Base-by-base conservation (phyloP, 768 basidiomycete genomes). In the Hemileccinum impolitum region DNA sequence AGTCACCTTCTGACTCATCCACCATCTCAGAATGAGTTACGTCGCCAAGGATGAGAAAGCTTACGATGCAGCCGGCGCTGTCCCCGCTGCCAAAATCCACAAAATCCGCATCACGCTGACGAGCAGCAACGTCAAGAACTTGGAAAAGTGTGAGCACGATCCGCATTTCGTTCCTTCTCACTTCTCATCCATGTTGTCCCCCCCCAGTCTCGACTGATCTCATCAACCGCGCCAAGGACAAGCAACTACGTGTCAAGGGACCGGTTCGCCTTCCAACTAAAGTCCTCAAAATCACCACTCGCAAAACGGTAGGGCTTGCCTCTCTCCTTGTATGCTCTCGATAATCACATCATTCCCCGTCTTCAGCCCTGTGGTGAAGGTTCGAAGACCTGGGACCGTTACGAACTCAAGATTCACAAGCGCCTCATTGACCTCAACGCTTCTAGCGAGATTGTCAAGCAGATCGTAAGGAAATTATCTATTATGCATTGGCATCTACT, bases 321-420 rank as follows among this genome's bases (percentile, higher is more conserved):
- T 19, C 14, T 11, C n/a, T 0, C 9, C 19, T 30, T 11, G 52
- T 30, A 15, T 53, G 1, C 7, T 4, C 14, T 26, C 4, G 4
- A 46, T 47, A 32, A 21, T 53, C n/a, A n/a, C n/a, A n/a, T 43
- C 34, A 50, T 39, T 38, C 1, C 15, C 52, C 41, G 18, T 3
- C 19, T 36, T 9, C 62, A 96, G 91, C 90, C 96, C 73, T 98
- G 96, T 68, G 96, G 96, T 91, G 96, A 98, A 75, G 96, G 96
- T 79, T 97, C 96, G 62, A 99, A 99, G 86, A 99, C 96, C 68
- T 99, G 96, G 96, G 96, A 99, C 75, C 85, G 91, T 64, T 98
- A 94, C 75, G 95, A 99, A 76, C 86, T 99, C 76, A 94, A 94
- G 79, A 80, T 99, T 54, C 95, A 99, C 87, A 99, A 99, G 79